These are phyloP conservation scores for maize (Zea mays) DNA, from an alignment of 176 grass and related monocot species.

Conservation along the genomic window Zm-B73-REFERENCE-NAM-5.0 NC_050097.1:26094501-26095000, in stretches of 20 bases:
- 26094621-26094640: conserved; percentile 52
- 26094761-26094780: not conserved
- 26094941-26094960: not conserved
- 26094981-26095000: conserved; percentile 6
- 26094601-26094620: conserved; percentile 71
- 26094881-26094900: not conserved
- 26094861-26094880: not conserved
- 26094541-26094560: conserved; percentile 65
- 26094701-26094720: not conserved
- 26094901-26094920: not conserved
- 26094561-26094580: conserved; percentile 64
- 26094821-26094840: conserved; percentile 12
- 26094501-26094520: conserved; percentile 50
- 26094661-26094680: conserved; percentile 55
- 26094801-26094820: not conserved
- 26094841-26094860: not conserved
- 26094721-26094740: not conserved
- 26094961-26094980: not conserved
- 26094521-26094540: conserved; percentile 41
- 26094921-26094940: conserved; percentile 11
- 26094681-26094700: conserved; percentile 3
- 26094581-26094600: conserved; percentile 40
- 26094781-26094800: conserved; percentile 8
- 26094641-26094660: conserved; percentile 49
- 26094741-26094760: not conserved